Conservation (phyloP, 2,329 filamentous ascomycete genomes). For the Fusarium napiforme region DNA sequence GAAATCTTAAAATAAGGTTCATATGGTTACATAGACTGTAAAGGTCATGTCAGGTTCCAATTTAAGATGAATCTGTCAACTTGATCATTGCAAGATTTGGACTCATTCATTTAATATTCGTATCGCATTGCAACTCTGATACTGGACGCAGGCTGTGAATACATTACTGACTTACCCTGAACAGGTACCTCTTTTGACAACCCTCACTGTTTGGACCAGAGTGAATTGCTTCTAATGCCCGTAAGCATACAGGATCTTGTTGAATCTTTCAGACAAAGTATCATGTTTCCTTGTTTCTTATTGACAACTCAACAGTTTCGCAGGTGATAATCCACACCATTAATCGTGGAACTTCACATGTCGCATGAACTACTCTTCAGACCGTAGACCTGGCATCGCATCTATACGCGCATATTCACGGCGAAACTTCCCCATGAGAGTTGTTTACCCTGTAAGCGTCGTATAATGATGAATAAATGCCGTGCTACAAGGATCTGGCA, state of each 20-base stretch:
- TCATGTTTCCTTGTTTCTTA: not conserved
- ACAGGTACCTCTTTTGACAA: not conserved
- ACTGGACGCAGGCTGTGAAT: not conserved
- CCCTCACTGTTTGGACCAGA: not conserved
- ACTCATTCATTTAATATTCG: too few relatives aligned
- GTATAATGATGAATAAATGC: not conserved
- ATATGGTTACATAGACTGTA: not conserved
- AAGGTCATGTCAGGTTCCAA: fast-evolving
- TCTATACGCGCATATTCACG: not conserved
- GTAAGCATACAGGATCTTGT: too few relatives aligned
- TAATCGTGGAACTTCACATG: not conserved
- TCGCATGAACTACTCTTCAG: not conserved
- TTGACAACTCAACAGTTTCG: not conserved
- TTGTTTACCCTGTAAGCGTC: not conserved
- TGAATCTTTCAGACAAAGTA: not conserved
- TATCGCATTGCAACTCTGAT: not conserved
- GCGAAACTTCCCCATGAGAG: not conserved
- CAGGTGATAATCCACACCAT: not conserved
- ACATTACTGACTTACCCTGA: not conserved
- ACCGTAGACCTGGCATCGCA: not conserved
- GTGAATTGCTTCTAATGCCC: not conserved
- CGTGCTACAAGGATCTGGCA: not conserved
- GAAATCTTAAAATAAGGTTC: too few relatives aligned
- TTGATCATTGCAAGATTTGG: fast-evolving
- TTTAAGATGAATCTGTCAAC: not conserved